Evolutionary conservation across 306 rosid genomes (phyloP), one percentile per base, ranked within the genome.

Genomic region (Betula pendula): DNA sequence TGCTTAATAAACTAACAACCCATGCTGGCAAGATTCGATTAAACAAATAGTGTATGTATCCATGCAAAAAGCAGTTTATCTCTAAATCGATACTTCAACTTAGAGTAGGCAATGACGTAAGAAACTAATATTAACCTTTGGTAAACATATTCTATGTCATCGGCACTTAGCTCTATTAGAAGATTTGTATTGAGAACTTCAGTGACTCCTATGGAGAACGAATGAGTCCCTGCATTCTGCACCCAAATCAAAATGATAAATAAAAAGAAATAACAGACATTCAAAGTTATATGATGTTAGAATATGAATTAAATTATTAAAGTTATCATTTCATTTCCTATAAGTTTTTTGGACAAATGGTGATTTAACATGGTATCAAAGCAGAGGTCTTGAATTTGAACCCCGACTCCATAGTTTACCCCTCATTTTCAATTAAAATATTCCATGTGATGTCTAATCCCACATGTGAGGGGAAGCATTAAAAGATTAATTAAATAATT

Each of bases 131-230:
- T 78, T 77, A 59, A 95, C 98, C 96, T 90, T 85, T 92, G 98
- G 83, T 86, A 95, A 58, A 95, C 98, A 81, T 92, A 95, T 49
- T 92, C 97, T 40, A 92, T 89, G 72, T 92, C 98, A 76, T 89
- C 92, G 14, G 97, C 98, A 73, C 93, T 92, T 84, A 95, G 78
- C 86, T 95, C 98, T 80, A 95, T 78, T 71, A 92, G 82, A 38
- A 95, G 90, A 83, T 95, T 90, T 82, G 98, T 80, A 84, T 92
- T 95, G 70, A 95, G 91, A 85, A 92, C 92, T 88, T 95, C 97
- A 1, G 96, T 88, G 78, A 95, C 85, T 71, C 97, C 97, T 71
- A 92, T 90, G 77, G 98, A 92, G 83, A 90, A 92, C 25, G 97
- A 95, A 87, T 88, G 93, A 55, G 86, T 88, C 80, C 96, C 97